Base-by-base conservation (phyloP, 2,329 filamentous ascomycete species). In the Scleromitrula shiraiana region DNA sequence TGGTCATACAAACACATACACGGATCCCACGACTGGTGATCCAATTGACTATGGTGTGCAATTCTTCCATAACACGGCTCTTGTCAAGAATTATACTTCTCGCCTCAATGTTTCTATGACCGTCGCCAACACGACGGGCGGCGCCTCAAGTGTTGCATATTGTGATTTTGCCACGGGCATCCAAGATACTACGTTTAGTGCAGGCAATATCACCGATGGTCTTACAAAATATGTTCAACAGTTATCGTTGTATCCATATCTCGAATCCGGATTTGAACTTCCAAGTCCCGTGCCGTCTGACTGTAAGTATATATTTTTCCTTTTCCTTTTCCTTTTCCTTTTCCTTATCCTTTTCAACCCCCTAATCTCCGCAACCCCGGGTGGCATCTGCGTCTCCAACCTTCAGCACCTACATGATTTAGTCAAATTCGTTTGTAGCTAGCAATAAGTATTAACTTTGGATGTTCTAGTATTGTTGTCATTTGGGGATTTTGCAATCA, bases 261-360 rank as follows among this genome's bases (percentile, higher is more conserved):
- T 67, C 7, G 55, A 61, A 5, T 27, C 30, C 12, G 72, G 72
- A 7, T 73, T 72, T 49, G 68, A 72, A 19, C 60, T 74, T 0
- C 51, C 49, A 9, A 26, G 50, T 27, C 50, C 51, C 19, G 50
- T 60, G 4, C 56, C 55, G 4, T 29, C 30, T 17, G 58, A 59
- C 27, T 46, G n/a, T n/a, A n/a, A n/a, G n/a, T n/a, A n/a, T n/a
- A n/a, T n/a, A n/a, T n/a, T n/a, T n/a, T n/a, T n/a, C n/a, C n/a
- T n/a, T n/a, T n/a, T n/a, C n/a, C n/a, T n/a, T n/a, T n/a, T n/a
- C n/a, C n/a, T n/a, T n/a, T n/a, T n/a, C n/a, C n/a, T n/a, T n/a
- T n/a, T n/a, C n/a, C n/a, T n/a, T n/a, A n/a, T n/a, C n/a, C n/a
- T n/a, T n/a, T n/a, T n/a, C n/a, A n/a, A n/a, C n/a, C n/a, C n/a